A percentile compares a stretch with the other conserved stretches of the same genome.
Evolutionary conservation across 2,329 filamentous ascomycete genomes (phyloP).

Genomic region (Byssochlamys sp.): DNA sequence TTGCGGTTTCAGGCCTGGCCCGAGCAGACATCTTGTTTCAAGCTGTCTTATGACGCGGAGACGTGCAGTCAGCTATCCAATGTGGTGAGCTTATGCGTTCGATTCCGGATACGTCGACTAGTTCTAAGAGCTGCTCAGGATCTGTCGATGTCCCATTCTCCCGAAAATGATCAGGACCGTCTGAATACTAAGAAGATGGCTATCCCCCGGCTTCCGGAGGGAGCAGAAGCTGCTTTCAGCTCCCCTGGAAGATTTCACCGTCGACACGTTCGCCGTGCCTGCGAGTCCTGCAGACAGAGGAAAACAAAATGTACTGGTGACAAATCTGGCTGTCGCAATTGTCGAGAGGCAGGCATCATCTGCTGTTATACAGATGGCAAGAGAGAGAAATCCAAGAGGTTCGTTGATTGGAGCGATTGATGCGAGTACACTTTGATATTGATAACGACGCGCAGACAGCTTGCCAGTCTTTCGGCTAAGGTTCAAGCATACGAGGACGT

Average conservation of each 20-base stretch:
- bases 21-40: conserved; percentile 22
- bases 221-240: conserved; percentile 22
- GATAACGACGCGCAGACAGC: conserved; percentile 20
- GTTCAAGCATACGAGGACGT: conserved; percentile 33
- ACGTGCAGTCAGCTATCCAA: conserved; percentile 19
- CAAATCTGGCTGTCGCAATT: conserved; percentile 35
- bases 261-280: conserved; percentile 31
- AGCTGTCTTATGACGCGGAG: conserved; percentile 23
- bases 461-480: conserved; percentile 33
- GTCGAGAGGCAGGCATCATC: conserved; percentile 32
- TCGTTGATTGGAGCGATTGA: not conserved
- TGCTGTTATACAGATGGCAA: conserved; percentile 40
- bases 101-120: not conserved
- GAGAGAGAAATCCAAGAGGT: conserved; percentile 38
- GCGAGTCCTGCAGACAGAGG: conserved; percentile 36
- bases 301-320: conserved; percentile 41
- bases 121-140: conserved; percentile 12
- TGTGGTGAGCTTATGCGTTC: conserved; percentile 14
- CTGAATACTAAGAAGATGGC: conserved; percentile 23
- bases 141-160: conserved; percentile 12
- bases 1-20: conserved; percentile 20
- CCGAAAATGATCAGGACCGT: conserved; percentile 13
- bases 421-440: not conserved
- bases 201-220: conserved; percentile 27
- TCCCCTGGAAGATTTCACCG: conserved; percentile 27